Evolutionary conservation across 768 basidiomycete genomes (phyloP), one percentile per base, ranked within the genome.

Genomic region (Lanmaoa rubissima): DNA sequence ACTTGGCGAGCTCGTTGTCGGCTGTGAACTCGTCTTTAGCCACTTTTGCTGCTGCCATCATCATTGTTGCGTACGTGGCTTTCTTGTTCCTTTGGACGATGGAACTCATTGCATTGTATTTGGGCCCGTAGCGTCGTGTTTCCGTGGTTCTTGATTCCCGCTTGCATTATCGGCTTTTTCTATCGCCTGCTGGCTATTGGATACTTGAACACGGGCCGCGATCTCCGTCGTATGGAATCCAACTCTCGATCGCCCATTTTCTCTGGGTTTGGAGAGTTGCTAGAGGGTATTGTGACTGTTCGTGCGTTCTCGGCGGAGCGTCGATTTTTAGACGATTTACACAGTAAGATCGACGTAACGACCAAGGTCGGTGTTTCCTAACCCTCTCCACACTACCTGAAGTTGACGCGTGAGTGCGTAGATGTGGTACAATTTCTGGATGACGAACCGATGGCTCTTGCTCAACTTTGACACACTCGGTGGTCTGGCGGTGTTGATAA

Each of bases 271-370:
- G 83, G 83, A 13, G 92, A 93, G 65, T 72, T 94, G 11, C 71
- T 96, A 19, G 90, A 94, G 50, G 93, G 93, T 24, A 90, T 95
- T 44, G 90, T 94, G n/a, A 94, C 93, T 6, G 90, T 96, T 41
- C 82, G 94, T 54, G 94, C 94, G 0, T 98, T 96, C 74, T 87
- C 89, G 1, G 88, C 85, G 0, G 93, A 96, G 67, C 74, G 75
- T 40, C 75, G 82, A 5, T 96, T 98, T 78, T 74, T 94, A 62
- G 81, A 89, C 52, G 81, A 80, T 56, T 73, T 95, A 4, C 90
- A 91, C 66, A 61, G 61, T 2, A 92, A 90, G 68, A 80, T 94
- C 32, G 88, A 93, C 59, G 73, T 78, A 48, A 92, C 88, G n/a
- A 92, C 83, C 12, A 83, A 87, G 82, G 88, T 87, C 54, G 38